These are phyloP conservation scores for Orbilia ellipsospora DNA, from an alignment of 2,329 filamentous ascomycete genomes.

Conservation along the genomic window DNA sequence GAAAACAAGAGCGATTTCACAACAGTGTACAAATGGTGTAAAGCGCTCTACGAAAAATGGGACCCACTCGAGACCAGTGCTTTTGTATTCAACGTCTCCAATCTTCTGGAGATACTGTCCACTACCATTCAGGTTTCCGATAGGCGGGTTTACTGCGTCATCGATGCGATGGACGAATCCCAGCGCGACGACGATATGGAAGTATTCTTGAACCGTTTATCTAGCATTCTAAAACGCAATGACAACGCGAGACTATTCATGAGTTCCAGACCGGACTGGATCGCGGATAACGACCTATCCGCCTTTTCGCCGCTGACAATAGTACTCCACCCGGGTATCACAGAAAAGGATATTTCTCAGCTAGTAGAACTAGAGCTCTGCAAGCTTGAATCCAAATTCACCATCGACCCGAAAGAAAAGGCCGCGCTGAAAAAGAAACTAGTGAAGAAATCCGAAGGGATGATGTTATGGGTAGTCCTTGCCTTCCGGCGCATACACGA, in stretches of 20 bases:
- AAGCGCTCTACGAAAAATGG: conserved; percentile 5
- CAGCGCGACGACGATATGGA: conserved; percentile 19
- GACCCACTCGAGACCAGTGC: neutral
- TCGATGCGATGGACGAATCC: conserved; percentile 34
- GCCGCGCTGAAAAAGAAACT: conserved; percentile 12
- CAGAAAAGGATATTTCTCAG: conserved; percentile 26
- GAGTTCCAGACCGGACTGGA: conserved; percentile 27
- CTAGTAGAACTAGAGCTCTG: conserved; percentile 22
- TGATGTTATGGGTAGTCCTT: conserved; percentile 36
- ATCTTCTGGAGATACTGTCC: conserved; percentile 17
- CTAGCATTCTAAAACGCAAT: conserved; percentile 10
- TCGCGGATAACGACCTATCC: conserved; percentile 15
- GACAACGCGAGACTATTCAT: conserved; percentile 15
- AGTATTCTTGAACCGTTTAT: conserved; percentile 5
- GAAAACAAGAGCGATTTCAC: conserved; percentile 29
- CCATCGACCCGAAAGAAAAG: conserved; percentile 14
- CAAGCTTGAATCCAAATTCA: conserved; percentile 14
- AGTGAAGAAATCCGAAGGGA: conserved; percentile 22
- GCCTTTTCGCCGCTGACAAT: conserved; percentile 15
- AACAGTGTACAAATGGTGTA: conserved; percentile 4
- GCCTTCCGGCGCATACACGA: conserved; percentile 23
- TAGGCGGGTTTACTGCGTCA: conserved; percentile 19
- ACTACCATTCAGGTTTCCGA: conserved; percentile 15
- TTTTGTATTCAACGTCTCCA: neutral
- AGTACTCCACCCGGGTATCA: conserved; percentile 8